phyloP scores from a whole-genome alignment of 2,329 filamentous ascomycete genomes.

The Pseudocercospora cruenta region DNA sequence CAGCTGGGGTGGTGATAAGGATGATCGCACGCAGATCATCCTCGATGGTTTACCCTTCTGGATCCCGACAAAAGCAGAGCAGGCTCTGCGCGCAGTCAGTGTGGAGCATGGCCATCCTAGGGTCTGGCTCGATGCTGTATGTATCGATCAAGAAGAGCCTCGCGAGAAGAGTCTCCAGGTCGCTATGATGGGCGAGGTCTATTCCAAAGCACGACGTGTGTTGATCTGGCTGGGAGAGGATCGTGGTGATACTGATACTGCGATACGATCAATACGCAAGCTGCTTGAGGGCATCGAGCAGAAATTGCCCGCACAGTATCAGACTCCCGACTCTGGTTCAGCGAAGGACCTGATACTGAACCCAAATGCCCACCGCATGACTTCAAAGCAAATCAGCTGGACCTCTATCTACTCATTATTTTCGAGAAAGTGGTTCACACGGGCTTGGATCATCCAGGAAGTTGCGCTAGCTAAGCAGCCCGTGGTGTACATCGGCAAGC shows the following conservation, averaged over 20 bases:
- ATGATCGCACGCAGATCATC: background rate
- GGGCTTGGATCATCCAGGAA: constrained; percentile 23
- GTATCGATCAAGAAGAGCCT: constrained; percentile 8
- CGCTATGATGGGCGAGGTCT: constrained; percentile 1
- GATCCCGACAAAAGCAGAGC: background rate
- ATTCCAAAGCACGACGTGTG: background rate
- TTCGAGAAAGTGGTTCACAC: constrained; percentile 13
- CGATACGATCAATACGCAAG: background rate
- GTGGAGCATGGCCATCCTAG: background rate
- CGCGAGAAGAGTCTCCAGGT: background rate
- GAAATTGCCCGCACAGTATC: background rate
- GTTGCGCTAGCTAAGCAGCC: constrained; percentile 14
- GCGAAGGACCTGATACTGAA: background rate
- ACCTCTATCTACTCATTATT: background rate
- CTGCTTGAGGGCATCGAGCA: background rate
- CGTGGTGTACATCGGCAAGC: constrained; percentile 15
- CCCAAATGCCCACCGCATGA: background rate
- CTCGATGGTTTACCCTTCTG: background rate
- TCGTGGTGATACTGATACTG: background rate
- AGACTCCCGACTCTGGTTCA: background rate
- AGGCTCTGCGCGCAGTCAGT: constrained; percentile 2
- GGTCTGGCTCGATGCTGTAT: constrained; percentile 3
- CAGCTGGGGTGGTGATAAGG: constrained; percentile 1
- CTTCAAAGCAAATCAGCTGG: background rate
- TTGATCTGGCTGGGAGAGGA: background rate